A percentile compares a stretch with the other conserved stretches of the same genome.
phyloP scores from a whole-genome alignment of 2,329 filamentous ascomycete genomes.

The Coleophoma eucalyptorum region DNA sequence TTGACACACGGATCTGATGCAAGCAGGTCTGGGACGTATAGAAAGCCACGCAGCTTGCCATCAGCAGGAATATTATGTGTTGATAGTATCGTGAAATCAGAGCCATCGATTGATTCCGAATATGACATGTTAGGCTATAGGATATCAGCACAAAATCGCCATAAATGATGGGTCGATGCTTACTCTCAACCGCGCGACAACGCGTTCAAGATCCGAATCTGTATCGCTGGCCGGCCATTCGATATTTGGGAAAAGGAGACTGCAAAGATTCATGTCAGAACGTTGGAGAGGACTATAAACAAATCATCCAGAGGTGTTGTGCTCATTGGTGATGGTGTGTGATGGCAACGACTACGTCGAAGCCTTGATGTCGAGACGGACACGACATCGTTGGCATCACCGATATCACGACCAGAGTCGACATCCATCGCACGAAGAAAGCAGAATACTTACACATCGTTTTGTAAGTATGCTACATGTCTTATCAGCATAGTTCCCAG shows the following conservation, averaged over 20 bases:
- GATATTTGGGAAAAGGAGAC: conserved; percentile 24
- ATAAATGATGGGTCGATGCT: conserved; percentile 3
- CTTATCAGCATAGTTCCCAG: too few species aligned
- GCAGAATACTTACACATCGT: background rate
- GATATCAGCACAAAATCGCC: conserved; percentile 3
- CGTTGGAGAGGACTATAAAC: too few species aligned
- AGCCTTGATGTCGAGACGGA: background rate
- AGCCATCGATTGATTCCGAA: conserved; percentile 32
- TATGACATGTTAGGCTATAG: conserved; percentile 25
- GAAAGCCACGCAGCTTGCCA: conserved; percentile 68
- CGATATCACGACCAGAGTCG: background rate
- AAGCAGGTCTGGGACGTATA: conserved; percentile 77
- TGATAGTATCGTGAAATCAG: conserved; percentile 73
- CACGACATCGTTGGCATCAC: background rate
- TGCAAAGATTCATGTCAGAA: conserved; percentile 5
- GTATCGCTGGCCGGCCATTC: conserved; percentile 19
- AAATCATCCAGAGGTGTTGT: background rate
- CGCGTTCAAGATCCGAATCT: conserved; percentile 8
- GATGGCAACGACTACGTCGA: background rate
- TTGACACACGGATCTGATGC: conserved; percentile 57
- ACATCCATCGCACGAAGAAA: background rate
- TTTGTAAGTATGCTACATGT: too few species aligned
- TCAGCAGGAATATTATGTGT: conserved; percentile 56
- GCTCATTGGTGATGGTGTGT: background rate
- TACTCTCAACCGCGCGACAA: conserved; percentile 21